These are phyloP conservation scores for Rhododendron ovatum DNA, from an alignment of 148 eudicot species.

Conservation along the genomic window DNA sequence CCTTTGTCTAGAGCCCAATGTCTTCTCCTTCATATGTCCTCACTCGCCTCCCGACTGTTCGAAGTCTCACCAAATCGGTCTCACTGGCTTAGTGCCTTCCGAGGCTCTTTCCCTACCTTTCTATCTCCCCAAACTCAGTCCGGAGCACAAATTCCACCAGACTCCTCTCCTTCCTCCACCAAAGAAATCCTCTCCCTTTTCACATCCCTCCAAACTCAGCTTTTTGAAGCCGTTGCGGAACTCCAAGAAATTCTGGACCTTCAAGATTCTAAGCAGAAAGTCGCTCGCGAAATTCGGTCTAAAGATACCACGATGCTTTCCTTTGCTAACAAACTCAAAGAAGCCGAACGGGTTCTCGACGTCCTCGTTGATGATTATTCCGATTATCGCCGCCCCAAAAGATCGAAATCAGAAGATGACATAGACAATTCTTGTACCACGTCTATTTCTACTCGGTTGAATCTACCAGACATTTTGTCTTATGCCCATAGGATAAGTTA, in stretches of 20 bases:
- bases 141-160: conserved; percentile 31
- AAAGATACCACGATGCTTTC: conserved; percentile 62
- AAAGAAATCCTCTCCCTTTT: conserved; percentile 66
- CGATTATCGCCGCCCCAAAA: conserved; percentile 65
- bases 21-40: conserved; percentile 77
- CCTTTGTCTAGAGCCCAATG: conserved; percentile 83
- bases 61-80: conserved; percentile 81
- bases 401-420: conserved; percentile 48
- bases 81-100: conserved; percentile 73
- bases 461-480: conserved; percentile 65
- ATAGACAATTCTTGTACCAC: conserved; percentile 43
- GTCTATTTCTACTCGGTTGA: conserved; percentile 63
- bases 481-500: conserved; percentile 92
- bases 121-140: conserved; percentile 55
- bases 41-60: conserved; percentile 68
- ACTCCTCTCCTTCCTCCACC: conserved; percentile 52
- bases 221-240: conserved; percentile 83
- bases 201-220: conserved; percentile 73
- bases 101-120: conserved; percentile 79
- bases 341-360: conserved; percentile 79
- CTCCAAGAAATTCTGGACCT: conserved; percentile 93
- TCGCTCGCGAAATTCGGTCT: conserved; percentile 49
- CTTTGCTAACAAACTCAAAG: conserved; percentile 83
- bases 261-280: conserved; percentile 68
- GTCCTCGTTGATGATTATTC: conserved; percentile 85